Evolutionary conservation across 140 eudicot genomes (phyloP).

Genomic region (Flaveria floridana): DNA sequence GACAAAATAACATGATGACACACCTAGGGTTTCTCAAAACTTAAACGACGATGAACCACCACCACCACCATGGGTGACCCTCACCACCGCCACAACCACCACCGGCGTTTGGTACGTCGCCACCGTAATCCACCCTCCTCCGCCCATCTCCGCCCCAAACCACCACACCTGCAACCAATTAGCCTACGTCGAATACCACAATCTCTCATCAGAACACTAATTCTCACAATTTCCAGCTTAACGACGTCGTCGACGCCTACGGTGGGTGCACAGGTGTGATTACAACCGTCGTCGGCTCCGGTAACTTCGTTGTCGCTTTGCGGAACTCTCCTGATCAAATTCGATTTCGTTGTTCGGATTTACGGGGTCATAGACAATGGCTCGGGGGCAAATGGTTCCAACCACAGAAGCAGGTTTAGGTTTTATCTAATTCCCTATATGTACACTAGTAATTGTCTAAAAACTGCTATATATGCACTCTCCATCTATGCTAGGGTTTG

Average conservation of each 20-base stretch:
- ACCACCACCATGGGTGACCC: conserved; percentile 24
- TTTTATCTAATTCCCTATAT: background rate
- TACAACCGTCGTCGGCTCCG: conserved; percentile 30
- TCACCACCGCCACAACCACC: background rate
- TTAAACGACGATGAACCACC: conserved; percentile 22
- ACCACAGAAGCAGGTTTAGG: conserved; percentile 55
- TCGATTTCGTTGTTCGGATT: conserved; percentile 38
- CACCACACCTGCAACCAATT: conserved; percentile 19
- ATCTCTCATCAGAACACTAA: conserved; percentile 30
- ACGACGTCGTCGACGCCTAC: conserved; percentile 77
- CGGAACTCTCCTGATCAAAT: conserved; percentile 39
- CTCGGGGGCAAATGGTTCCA: conserved; percentile 56
- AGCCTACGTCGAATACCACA: conserved; percentile 50
- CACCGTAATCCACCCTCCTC: conserved; percentile 39
- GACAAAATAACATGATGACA: too few relatives aligned
- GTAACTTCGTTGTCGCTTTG: conserved; percentile 37
- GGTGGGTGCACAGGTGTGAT: conserved; percentile 90
- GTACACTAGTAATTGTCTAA: background rate
- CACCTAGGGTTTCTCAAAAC: conserved; percentile 33
- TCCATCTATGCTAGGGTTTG: conserved; percentile 7
- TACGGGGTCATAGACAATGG: conserved; percentile 66
- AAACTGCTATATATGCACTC: background rate
- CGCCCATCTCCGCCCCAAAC: conserved; percentile 14
- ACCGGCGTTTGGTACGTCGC: conserved; percentile 55
- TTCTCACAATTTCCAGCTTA: conserved; percentile 35